These are phyloP conservation scores for Alternaria gaisen DNA, from an alignment of 2,329 filamentous ascomycete species.

Conservation along the genomic window DNA sequence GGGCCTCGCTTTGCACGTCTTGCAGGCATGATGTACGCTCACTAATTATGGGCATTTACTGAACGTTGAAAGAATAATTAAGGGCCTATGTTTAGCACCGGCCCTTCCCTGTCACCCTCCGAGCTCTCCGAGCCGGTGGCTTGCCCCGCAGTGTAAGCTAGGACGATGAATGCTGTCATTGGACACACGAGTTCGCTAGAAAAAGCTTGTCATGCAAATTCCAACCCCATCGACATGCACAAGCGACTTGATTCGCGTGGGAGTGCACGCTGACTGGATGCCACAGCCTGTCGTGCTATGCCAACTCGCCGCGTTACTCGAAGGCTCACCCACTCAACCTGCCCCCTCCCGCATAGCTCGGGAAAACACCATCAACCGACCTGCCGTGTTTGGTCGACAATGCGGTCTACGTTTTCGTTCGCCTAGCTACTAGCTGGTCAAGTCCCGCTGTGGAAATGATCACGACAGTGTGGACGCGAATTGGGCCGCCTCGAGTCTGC, in stretches of 20 bases:
- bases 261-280: slow-evolving; percentile 42
- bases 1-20: slow-evolving; percentile 31
- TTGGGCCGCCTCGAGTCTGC: slow-evolving; percentile 34
- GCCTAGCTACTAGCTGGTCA: slow-evolving; percentile 33
- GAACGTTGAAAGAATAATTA: slow-evolving; percentile 39
- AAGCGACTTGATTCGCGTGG: slow-evolving; percentile 40
- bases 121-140: slow-evolving; percentile 31
- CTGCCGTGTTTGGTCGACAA: slow-evolving; percentile 43
- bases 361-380: slow-evolving; percentile 39
- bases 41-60: slow-evolving; percentile 48
- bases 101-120: slow-evolving; percentile 33
- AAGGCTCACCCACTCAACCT: slow-evolving; percentile 23
- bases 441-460: slow-evolving; percentile 46
- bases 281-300: slow-evolving; percentile 45
- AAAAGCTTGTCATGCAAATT: slow-evolving; percentile 51
- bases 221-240: slow-evolving; percentile 38
- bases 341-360: slow-evolving; percentile 30
- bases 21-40: slow-evolving; percentile 11
- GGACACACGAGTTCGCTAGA: slow-evolving; percentile 32
- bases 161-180: slow-evolving; percentile 36
- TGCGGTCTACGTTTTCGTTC: slow-evolving; percentile 35
- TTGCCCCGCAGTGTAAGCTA: slow-evolving; percentile 34
- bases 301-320: slow-evolving; percentile 40
- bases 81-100: slow-evolving; percentile 43
- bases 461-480: slow-evolving; percentile 37